Evolutionary conservation across 176 grass and related monocot genomes (phyloP), one percentile per base, ranked within the genome.

Genomic region (Juncus effusus): DNA sequence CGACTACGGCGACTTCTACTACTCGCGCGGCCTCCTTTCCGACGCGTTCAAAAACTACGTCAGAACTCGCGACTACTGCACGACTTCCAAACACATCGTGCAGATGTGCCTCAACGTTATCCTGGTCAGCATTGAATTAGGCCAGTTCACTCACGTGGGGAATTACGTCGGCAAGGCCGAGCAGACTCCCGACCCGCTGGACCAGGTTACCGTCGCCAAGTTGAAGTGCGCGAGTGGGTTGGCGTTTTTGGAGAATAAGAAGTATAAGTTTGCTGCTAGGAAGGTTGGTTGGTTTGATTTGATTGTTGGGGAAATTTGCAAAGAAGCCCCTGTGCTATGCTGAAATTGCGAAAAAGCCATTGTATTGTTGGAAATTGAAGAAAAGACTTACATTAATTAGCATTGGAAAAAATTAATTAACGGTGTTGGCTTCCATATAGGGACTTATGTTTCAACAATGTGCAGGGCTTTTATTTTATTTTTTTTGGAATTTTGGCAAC

Each of bases 101-200:
- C 95, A 99, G 72, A 99, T 99, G 95, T 99, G 95, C 79, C 80
- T 94, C 72, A 84, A 87, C 78, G 86, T 99, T 66, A 93, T 99
- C 65, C 81, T 99, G 42, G 89, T 90, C 56, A 87, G 95, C 70
- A 90, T 94, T 76, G 83, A 99, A 59, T 83, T 99, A 51, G 86
- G 83, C 14, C 95, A 99, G 65, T 93, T 76, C 62, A 62, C 81
- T 39, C 95, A 99, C 76, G 88, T 99, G 51, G 60, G 78, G n/a
- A 99, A 90, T 65, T 99, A 99, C 74, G 88, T 87, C 35, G 81
- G 64, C 38, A 99, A 99, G 86, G 95, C 89, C 62, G 95, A 94
- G 76, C 82, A 82, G 81, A 87, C 83, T 58, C 83, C 85, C 58
- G 89, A 99, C 8, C 28, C 66, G 2, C 69, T 83, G 60, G 85